Base-by-base conservation (phyloP, 2,329 filamentous ascomycete genomes). In the Trichoderma sp. region DNA sequence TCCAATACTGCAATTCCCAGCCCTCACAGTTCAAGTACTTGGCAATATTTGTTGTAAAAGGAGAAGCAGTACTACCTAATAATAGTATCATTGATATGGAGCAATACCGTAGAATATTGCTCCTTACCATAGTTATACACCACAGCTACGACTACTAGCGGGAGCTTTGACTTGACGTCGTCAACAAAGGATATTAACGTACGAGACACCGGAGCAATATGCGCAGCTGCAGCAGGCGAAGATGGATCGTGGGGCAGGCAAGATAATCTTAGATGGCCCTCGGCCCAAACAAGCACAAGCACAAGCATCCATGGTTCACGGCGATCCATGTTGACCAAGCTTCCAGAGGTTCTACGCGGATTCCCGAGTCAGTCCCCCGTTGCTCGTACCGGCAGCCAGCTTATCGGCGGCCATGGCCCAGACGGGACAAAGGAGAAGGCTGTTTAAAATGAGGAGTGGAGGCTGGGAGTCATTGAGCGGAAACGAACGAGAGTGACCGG, bases 201-300 rank as follows among this genome's bases (percentile, higher is more conserved):
- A 35, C 59, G n/a, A 41, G 12, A 27, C 16, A 4, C 24, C 21
- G 56, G 33, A 31, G 16, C 35, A 31, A 31, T 21, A 72, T 72
- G 38, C 69, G 27, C 69, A 72, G 69, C 69, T 72, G 69, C 69
- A 63, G 56, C 69, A 72, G 69, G 60, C 60, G 69, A 64, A 71
- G 69, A 64, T 72, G 69, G 60, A 72, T 72, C 69, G 69, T 72
- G 69, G 69, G 60, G 69, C 69, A 65, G 59, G 69, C 69, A 72
- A 72, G 69, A 65, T 65, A 72, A 72, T 72, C 69, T 72, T 53
- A 72, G 69, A 72, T 72, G 60, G 69, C 29, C 7, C 14, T 21
- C 60, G 29, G 27, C 29, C 38, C 38, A 63, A 31, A 21, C 14
- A 67, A 27, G 35, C 35, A 38, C 35, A 38, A 38, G 35, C 35